A percentile compares a stretch with the other conserved stretches of the same genome.
These are phyloP conservation scores for Ceratocystis ficicola DNA, from an alignment of 2,329 filamentous ascomycete species.

Conservation along the genomic window DNA sequence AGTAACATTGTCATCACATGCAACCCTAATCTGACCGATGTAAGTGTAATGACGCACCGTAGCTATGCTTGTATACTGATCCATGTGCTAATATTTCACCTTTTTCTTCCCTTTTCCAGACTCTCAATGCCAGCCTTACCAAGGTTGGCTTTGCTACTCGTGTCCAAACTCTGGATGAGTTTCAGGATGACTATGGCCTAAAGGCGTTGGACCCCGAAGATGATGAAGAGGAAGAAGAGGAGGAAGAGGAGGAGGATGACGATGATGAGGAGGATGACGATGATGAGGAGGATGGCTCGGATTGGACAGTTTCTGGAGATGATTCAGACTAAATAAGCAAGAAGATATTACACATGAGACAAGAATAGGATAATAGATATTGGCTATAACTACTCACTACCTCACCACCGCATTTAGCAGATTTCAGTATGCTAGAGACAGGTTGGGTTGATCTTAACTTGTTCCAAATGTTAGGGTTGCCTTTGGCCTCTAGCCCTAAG, in stretches of 20 bases:
- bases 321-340: constrained; percentile 8
- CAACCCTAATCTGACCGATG: constrained; percentile 71
- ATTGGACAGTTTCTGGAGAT: constrained; percentile 15
- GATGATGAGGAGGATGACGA: constrained; percentile 43
- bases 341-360: not conserved
- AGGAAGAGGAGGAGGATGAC: constrained; percentile 41
- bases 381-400: constrained; percentile 7
- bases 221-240: constrained; percentile 50
- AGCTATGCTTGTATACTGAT: constrained; percentile 9
- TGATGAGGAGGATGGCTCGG: constrained; percentile 30
- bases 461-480: no score
- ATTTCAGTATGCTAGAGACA: no score
- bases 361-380: constrained; percentile 1
- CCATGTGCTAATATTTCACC: constrained; percentile 6
- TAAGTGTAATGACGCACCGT: constrained; percentile 35
- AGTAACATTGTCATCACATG: constrained; percentile 84
- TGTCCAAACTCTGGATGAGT: constrained; percentile 60
- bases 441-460: no score
- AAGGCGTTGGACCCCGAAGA: constrained; percentile 49
- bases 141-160: constrained; percentile 67
- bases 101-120: constrained; percentile 35
- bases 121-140: constrained; percentile 61
- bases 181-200: constrained; percentile 83
- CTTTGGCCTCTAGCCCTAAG: not conserved
- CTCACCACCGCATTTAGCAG: not conserved